Conservation (phyloP, 208 protist genomes). For the Trypanosoma grayi region DNA sequence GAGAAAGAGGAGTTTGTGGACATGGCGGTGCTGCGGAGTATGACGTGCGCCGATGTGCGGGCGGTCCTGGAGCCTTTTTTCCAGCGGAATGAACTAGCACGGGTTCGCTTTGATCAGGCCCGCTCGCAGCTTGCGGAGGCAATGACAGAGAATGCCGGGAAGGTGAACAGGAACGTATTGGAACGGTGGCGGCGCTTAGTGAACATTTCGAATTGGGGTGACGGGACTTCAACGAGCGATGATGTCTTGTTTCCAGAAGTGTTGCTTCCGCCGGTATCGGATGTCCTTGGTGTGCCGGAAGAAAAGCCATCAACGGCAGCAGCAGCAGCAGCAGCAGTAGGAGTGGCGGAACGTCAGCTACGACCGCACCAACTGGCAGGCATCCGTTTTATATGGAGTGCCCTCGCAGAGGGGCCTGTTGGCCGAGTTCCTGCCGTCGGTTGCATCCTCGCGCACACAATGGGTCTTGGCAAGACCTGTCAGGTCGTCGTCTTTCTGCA, state of each 20-base stretch:
- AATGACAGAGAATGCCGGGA: background rate
- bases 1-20: background rate
- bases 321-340: background rate
- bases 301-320: background rate
- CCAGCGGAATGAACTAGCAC: slow-evolving; percentile 27
- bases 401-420: slow-evolving; percentile 68
- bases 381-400: slow-evolving; percentile 83
- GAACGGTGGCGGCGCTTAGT: slow-evolving; percentile 21
- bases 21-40: slow-evolving; percentile 35
- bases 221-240: slow-evolving; percentile 1
- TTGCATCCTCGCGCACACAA: slow-evolving; percentile 84
- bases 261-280: slow-evolving; percentile 28
- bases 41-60: slow-evolving; percentile 72
- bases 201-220: slow-evolving; percentile 30
- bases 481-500: slow-evolving; percentile 83
- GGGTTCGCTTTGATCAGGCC: slow-evolving; percentile 28
- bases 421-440: slow-evolving; percentile 75
- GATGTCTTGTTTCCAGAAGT: slow-evolving; percentile 60
- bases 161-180: background rate
- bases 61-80: slow-evolving; percentile 67
- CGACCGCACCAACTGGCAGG: slow-evolving; percentile 75
- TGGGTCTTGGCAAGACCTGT: slow-evolving; percentile 88
- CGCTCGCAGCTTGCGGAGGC: slow-evolving; percentile 3
- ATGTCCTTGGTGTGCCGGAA: background rate
- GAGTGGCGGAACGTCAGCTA: slow-evolving; percentile 24